Conservation (phyloP, 306 rosid genomes). For the Purshia tridentata region DNA sequence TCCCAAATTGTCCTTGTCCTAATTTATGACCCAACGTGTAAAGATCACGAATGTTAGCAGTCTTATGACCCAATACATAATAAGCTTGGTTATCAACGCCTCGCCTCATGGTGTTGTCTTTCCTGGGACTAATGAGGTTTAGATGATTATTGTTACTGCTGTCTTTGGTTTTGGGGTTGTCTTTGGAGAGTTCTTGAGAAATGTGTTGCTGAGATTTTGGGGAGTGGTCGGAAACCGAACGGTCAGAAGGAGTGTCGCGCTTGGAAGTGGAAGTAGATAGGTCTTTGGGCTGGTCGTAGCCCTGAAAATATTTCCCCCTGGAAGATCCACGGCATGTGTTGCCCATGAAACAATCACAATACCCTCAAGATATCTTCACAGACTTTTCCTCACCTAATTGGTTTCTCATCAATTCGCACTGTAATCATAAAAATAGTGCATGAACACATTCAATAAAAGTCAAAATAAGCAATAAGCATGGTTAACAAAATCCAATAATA, state of each 20-base stretch:
- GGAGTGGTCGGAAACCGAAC: slow-evolving; percentile 47
- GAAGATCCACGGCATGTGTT: slow-evolving; percentile 98
- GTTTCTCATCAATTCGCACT: slow-evolving; percentile 44
- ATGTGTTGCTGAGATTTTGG: slow-evolving; percentile 38
- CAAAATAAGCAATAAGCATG: slow-evolving; percentile 8
- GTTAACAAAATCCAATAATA: background rate
- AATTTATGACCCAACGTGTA: slow-evolving; percentile 76
- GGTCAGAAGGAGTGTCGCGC: slow-evolving; percentile 52
- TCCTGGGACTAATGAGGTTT: slow-evolving; percentile 34
- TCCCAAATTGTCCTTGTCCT: slow-evolving; percentile 96
- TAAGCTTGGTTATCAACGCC: slow-evolving; percentile 63
- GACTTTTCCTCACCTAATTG: slow-evolving; percentile 44
- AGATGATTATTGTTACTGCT: slow-evolving; percentile 22
- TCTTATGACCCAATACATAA: slow-evolving; percentile 87
- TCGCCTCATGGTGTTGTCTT: slow-evolving; percentile 64
- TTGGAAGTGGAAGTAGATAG: slow-evolving; percentile 40
- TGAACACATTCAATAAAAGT: slow-evolving; percentile 2
- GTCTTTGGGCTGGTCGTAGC: slow-evolving; percentile 61
- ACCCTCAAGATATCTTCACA: slow-evolving; percentile 29
- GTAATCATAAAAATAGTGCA: slow-evolving; percentile 1
- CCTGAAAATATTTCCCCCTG: slow-evolving; percentile 67
- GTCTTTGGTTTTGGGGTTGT: slow-evolving; percentile 22
- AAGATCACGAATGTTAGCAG: slow-evolving; percentile 83
- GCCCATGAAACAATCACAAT: slow-evolving; percentile 78
- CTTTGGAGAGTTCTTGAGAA: slow-evolving; percentile 42